Base-by-base conservation (phyloP, 805 yeast species). In the Suhomyces sp. region DNA sequence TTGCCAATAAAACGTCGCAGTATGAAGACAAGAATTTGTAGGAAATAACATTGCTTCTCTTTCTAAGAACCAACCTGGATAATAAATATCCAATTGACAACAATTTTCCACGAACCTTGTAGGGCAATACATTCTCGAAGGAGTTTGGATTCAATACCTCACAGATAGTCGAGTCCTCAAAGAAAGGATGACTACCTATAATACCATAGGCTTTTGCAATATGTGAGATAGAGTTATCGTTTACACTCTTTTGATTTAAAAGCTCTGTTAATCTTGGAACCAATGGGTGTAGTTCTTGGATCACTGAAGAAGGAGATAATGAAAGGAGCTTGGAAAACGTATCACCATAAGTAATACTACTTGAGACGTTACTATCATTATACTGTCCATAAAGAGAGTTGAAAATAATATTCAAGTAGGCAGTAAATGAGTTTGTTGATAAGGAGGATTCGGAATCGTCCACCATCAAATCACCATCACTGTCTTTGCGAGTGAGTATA, bases 181-280 rank as follows among this genome's bases (percentile, higher is more conserved):
- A 60, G 0, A 38, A 27, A 3, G 75, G 72, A 59, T 80, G 82
- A 41, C 82, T 74, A 2, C 71, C 77, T 52, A 82, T 67, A 4
- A 82, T 75, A 26, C 84, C 88, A 31, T 82, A 57, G 2, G 74
- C 58, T 50, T 70, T 75, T 5, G 83, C 76, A 5, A 79, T 73
- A 47, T 74, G 69, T 9, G 55, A 50, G 10, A 64, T 24, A 13
- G 69, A 60, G 2, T 45, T 31, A 17, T 71, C 73, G 36, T 57
- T 57, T 17, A 66, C 49, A 2, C 57, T 46, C 31, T 58, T 62
- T 1, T 60, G 63, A 44, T 56, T 53, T n/a, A 72, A 46, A 8
- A 72, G 53, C 1, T 55, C 57, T 2, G 69, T 49, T 1, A 81
- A 54, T 1, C 58, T 51, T 0, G 64, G 61, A 3, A 65, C 49